Evolutionary conservation across 2,329 filamentous ascomycete species (phyloP).

Genomic region (Trichoderma lentiforme): DNA sequence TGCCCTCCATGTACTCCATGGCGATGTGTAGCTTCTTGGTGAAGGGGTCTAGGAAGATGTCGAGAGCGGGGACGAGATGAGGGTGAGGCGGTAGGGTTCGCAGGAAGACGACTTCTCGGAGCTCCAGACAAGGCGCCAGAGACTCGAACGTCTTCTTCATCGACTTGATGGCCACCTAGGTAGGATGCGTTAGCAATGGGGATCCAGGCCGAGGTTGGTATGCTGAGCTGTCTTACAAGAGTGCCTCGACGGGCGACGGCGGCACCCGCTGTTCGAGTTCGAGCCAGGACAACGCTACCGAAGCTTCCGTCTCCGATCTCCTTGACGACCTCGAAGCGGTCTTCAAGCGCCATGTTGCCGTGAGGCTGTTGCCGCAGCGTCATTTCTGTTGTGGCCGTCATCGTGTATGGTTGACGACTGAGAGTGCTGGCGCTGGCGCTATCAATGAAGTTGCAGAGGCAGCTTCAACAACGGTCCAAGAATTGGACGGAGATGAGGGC

Average conservation of each 20-base stretch:
- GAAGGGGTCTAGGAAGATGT: constrained; percentile 96
- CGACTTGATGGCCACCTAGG: constrained; percentile 94
- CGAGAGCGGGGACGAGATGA: constrained; percentile 93
- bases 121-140: constrained; percentile 82
- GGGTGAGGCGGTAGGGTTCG: constrained; percentile 82
- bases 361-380: constrained; percentile 64
- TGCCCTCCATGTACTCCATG: constrained; percentile 99
- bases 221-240: constrained; percentile 60
- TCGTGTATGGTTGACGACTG: constrained; percentile 35
- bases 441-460: not conserved
- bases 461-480: not conserved
- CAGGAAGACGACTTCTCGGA: constrained; percentile 95
- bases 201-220: not conserved
- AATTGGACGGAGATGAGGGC: not conserved
- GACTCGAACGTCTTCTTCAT: constrained; percentile 99
- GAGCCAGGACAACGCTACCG: constrained; percentile 87
- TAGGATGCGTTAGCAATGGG: constrained; percentile 37
- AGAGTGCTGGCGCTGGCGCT: constrained; percentile 12
- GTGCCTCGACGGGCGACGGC: constrained; percentile 86
- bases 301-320: constrained; percentile 99
- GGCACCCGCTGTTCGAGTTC: constrained; percentile 86
- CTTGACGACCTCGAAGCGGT: constrained; percentile 94
- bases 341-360: constrained; percentile 69
- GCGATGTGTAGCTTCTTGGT: constrained; percentile 95
- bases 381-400: constrained; percentile 75